Conservation (phyloP, 1,139 yeast genomes). For the Nadsonia commutata region DNA sequence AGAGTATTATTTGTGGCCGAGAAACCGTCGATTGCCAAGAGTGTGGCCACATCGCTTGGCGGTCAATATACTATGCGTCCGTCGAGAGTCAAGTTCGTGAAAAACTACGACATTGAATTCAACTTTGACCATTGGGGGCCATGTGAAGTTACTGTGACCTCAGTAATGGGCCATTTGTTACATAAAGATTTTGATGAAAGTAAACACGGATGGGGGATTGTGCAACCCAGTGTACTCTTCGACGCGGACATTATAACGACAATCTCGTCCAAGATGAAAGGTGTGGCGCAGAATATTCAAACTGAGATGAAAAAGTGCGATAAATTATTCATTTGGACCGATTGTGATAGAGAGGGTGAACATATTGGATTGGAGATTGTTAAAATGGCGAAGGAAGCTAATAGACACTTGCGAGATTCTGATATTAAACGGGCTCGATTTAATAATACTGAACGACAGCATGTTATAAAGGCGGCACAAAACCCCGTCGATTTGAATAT, state of each 20-base stretch:
- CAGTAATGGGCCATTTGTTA: conserved; percentile 77
- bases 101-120: conserved; percentile 67
- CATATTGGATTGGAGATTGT: conserved; percentile 81
- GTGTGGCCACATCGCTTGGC: conserved; percentile 60
- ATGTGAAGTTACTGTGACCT: conserved; percentile 80
- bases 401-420: conserved; percentile 31
- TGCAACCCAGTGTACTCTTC: conserved; percentile 52
- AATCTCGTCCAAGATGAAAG: conserved; percentile 27
- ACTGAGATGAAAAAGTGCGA: conserved; percentile 48
- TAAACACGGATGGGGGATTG: conserved; percentile 43
- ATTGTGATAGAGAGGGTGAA: conserved; percentile 97
- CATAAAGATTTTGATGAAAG: conserved; percentile 46
- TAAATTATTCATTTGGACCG: conserved; percentile 88
- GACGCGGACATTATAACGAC: conserved; percentile 45
- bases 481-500: conserved; percentile 50
- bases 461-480: conserved; percentile 60
- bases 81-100: conserved; percentile 47
- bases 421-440: conserved; percentile 62
- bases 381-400: conserved; percentile 40
- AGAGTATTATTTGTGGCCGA: conserved; percentile 90
- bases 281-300: conserved; percentile 55
- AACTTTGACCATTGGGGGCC: conserved; percentile 45
- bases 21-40: conserved; percentile 87
- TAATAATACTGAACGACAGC: conserved; percentile 71
- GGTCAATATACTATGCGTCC: conserved; percentile 42